Base-by-base conservation (phyloP, 2,329 filamentous ascomycete genomes). In the Diplodia mutila region DNA sequence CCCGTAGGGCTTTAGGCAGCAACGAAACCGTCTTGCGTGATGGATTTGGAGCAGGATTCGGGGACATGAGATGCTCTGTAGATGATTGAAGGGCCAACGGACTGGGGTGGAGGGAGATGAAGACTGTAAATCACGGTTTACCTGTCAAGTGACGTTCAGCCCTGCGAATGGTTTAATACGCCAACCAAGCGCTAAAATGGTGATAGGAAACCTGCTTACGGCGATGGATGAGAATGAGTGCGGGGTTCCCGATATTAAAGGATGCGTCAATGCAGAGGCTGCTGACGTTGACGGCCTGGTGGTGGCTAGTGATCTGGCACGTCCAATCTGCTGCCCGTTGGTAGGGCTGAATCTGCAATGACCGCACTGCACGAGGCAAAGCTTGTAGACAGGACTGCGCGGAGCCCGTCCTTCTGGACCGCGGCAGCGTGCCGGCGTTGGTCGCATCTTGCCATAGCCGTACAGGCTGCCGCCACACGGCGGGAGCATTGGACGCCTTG, bases 221-320 rank as follows among this genome's bases (percentile, higher is more conserved):
- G 14, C 46, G 27, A 63, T 37, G 59, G 59, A 14, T 63, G 18
- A 48, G 23, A 34, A 63, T n/a, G 42, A 27, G 42, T 63, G 59
- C 59, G 59, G 59, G 59, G 59, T 51, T 14, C 29, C 59, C 59
- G 42, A 63, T 63, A 63, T 63, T 63, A 63, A 63, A 63, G 59
- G 59, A n/a, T 21, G 59, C n/a, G 59, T 63, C 59, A 52, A 63
- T 63, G 59, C 59, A 63, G 59, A 23, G 39, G 11, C 16, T 25
- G 21, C 34, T 48, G 39, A 29, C 39, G 39, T 34, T 32, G 25
- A 46, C 27, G 39, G 27, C 39, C 21, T 61, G 12, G 37, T 39
- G 39, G 37, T 48, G 39, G 59, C 59, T 51, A 61, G 25, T 61
- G 21, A 46, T 25, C 55, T 37, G 18, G 55, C 37, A 59, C 21